Conservation (phyloP, 2,329 filamentous ascomycete species). For the Alternaria conjuncta region DNA sequence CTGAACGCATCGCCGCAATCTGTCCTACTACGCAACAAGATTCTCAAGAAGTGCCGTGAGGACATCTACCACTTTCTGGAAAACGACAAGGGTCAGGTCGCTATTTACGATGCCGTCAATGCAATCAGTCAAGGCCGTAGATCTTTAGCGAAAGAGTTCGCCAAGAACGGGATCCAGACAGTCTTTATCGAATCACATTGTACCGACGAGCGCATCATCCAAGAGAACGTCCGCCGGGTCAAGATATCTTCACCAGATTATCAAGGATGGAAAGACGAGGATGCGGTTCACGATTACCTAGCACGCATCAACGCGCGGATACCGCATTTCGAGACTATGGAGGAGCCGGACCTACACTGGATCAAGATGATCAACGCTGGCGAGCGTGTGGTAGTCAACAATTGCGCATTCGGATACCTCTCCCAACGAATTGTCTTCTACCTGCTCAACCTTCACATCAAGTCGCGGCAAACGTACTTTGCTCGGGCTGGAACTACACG, state of each 20-base stretch:
- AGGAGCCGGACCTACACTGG: slow-evolving; percentile 91
- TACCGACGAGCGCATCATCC: slow-evolving; percentile 89
- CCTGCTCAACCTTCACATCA: slow-evolving; percentile 96
- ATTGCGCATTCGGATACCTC: slow-evolving; percentile 94
- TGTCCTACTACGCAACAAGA: slow-evolving; percentile 94
- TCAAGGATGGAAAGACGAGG: slow-evolving; percentile 86
- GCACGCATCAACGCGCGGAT: slow-evolving; percentile 90
- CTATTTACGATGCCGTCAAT: slow-evolving; percentile 98
- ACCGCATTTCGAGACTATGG: slow-evolving; percentile 95
- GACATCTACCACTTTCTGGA: slow-evolving; percentile 97
- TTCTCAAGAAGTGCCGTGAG: slow-evolving; percentile 94
- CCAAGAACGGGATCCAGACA: slow-evolving; percentile 95
- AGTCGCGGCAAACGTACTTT: slow-evolving; percentile 92
- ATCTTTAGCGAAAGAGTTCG: slow-evolving; percentile 91
- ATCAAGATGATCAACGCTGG: slow-evolving; percentile 99
- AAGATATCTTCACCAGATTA: slow-evolving; percentile 99
- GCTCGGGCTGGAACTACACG: slow-evolving; percentile 82
- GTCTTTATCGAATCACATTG: slow-evolving; percentile 97
- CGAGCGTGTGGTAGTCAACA: slow-evolving; percentile 92
- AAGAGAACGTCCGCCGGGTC: slow-evolving; percentile 95
- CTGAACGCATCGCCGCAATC: slow-evolving; percentile 91
- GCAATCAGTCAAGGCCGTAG: slow-evolving; percentile 81
- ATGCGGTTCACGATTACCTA: slow-evolving; percentile 91
- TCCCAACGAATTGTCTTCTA: slow-evolving; percentile 99
- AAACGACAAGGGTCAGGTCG: slow-evolving; percentile 96